Percentiles rank a stretch among this genome's conserved stretches.
Evolutionary conservation across 768 basidiomycete species (phyloP).

Genomic region (Mycena olivaceomarginata): DNA sequence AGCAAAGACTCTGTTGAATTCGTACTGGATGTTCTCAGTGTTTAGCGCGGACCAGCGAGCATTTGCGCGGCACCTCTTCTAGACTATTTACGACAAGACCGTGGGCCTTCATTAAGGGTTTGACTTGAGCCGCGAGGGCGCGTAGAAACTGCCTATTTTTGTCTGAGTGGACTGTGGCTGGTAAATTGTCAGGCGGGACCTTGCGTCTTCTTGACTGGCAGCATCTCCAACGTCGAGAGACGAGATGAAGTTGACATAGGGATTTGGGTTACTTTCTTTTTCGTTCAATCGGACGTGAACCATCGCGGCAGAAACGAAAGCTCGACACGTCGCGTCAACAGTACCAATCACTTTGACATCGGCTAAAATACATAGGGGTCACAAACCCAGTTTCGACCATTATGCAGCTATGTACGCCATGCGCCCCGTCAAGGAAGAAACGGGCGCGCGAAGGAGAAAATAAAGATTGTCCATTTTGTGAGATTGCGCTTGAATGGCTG

Average conservation of each 20-base stretch:
- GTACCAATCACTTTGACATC: neutral
- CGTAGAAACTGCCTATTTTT: slow-evolving; percentile 73
- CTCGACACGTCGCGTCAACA: slow-evolving; percentile 10
- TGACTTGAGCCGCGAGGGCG: slow-evolving; percentile 89
- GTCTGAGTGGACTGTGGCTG: neutral
- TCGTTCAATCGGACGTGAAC: slow-evolving; percentile 42
- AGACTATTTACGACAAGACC: slow-evolving; percentile 86
- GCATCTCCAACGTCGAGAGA: slow-evolving; percentile 66
- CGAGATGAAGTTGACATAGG: slow-evolving; percentile 85
- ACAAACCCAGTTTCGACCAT: too few species aligned
- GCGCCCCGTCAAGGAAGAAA: too few species aligned
- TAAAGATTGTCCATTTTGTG: too few species aligned
- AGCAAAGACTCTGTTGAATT: slow-evolving; percentile 85
- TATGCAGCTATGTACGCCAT: too few species aligned
- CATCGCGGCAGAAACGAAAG: neutral
- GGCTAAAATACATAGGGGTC: neutral
- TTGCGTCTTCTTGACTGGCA: slow-evolving; percentile 76
- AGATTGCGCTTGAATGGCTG: too few species aligned
- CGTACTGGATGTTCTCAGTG: slow-evolving; percentile 70
- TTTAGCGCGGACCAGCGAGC: neutral
- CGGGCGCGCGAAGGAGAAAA: too few species aligned
- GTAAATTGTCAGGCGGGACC: slow-evolving; percentile 36
- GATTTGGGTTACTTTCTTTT: slow-evolving; percentile 49
- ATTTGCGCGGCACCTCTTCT: slow-evolving; percentile 77
- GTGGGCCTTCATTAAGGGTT: slow-evolving; percentile 88